phyloP scores from a whole-genome alignment of 164 flowering plant genomes.

The Kingdonia uniflora region DNA sequence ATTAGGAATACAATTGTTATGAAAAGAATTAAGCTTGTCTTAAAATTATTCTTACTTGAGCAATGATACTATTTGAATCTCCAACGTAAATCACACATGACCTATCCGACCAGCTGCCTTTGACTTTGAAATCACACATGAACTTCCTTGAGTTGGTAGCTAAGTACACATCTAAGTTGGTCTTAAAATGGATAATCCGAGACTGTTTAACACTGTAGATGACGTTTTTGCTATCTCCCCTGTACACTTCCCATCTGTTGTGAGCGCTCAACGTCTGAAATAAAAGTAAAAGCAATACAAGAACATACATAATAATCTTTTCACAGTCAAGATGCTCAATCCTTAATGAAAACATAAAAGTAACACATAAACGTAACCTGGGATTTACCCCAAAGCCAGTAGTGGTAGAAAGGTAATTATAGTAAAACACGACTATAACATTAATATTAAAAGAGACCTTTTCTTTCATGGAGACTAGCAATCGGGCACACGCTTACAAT shows the following conservation, averaged over 20 bases:
- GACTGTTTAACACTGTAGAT: constrained; percentile 25
- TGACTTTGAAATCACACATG: constrained; percentile 24
- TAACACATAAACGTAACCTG: no score
- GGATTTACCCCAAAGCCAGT: no score
- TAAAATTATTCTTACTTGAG: constrained; percentile 19
- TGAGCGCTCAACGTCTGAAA: constrained; percentile 22
- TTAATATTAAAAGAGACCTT: no score
- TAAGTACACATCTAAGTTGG: constrained; percentile 19
- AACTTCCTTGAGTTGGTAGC: constrained; percentile 18
- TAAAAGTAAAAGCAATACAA: background rate
- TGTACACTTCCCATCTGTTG: constrained; percentile 27
- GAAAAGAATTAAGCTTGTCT: background rate
- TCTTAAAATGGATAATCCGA: constrained; percentile 22
- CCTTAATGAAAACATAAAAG: no score
- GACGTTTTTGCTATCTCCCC: constrained; percentile 21
- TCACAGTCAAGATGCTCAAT: no score
- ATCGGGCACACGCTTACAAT: no score
- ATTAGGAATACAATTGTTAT: background rate
- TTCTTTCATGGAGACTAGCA: no score
- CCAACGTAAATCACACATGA: constrained; percentile 22
- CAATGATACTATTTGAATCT: constrained; percentile 14
- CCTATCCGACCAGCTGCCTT: constrained; percentile 29
- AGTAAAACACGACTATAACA: no score
- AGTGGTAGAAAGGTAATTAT: no score
- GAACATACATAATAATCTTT: no score